phyloP scores from a whole-genome alignment of 148 eudicot species.

The Diospyros lotus region DNA sequence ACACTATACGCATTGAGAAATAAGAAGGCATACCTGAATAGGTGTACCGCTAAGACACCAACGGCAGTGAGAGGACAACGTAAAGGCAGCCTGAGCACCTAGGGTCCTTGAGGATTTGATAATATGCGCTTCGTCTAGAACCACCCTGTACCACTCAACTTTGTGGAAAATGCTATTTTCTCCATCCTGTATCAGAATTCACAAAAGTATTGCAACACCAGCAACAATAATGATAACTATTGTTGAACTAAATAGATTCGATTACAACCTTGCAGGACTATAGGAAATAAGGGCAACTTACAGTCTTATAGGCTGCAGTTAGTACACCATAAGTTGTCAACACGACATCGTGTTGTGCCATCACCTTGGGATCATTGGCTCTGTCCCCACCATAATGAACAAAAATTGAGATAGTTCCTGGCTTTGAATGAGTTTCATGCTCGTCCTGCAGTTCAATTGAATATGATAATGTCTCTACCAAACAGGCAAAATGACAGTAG shows the following conservation, averaged over 20 bases:
- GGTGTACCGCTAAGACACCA: constrained; percentile 82
- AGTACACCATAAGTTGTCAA: constrained; percentile 66
- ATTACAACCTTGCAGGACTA: not conserved
- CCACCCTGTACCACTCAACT: constrained; percentile 59
- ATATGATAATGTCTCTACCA: not conserved
- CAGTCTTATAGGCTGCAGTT: constrained; percentile 41
- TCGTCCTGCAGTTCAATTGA: constrained; percentile 39
- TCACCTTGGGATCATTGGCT: constrained; percentile 40
- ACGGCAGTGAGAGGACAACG: constrained; percentile 49
- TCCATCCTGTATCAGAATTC: constrained; percentile 25
- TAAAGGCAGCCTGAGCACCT: constrained; percentile 50
- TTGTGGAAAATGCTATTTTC: constrained; percentile 46
- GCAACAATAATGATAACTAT: not conserved
- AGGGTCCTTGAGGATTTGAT: constrained; percentile 54
- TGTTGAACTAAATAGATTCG: not conserved
- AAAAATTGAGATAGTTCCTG: constrained; percentile 47
- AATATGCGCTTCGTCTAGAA: constrained; percentile 70
- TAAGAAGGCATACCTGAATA: constrained; percentile 42
- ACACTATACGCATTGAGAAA: not conserved
- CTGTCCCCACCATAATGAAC: constrained; percentile 67
- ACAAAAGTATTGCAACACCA: not conserved
- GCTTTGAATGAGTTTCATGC: constrained; percentile 48
- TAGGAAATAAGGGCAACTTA: constrained; percentile 13
- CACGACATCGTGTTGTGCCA: constrained; percentile 53
- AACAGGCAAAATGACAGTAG: not conserved